A percentile compares a stretch with the other conserved stretches of the same genome.
These are phyloP conservation scores for Typha latifolia DNA, from an alignment of 176 grass and related monocot species.

Conservation along the genomic window DNA sequence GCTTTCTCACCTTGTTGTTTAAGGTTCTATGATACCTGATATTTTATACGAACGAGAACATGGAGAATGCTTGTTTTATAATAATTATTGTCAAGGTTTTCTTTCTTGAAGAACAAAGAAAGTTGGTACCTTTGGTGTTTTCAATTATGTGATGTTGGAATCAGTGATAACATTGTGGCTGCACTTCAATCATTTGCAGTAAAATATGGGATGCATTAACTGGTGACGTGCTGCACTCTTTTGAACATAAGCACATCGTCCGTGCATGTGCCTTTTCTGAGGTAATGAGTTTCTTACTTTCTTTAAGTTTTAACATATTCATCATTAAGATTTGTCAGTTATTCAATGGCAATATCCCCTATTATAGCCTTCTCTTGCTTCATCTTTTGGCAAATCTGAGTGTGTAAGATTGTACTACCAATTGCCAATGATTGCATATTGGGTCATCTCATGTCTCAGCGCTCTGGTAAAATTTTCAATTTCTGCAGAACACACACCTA, in stretches of 20 bases:
- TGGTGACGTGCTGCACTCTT: constrained; percentile 81
- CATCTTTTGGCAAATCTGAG: not conserved
- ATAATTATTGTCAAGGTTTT: not conserved
- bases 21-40: no score
- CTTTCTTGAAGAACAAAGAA: not conserved
- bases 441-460: no score
- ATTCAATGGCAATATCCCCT: no score
- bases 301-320: not conserved
- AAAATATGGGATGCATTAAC: constrained; percentile 97
- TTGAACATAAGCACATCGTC: constrained; percentile 98
- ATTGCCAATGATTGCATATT: no score
- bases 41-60: no score
- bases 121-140: not conserved
- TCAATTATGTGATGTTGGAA: not conserved
- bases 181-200: constrained; percentile 30
- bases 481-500: constrained; percentile 71
- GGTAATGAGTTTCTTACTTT: constrained; percentile 20
- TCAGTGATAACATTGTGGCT: not conserved
- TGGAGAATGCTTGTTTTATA: no score
- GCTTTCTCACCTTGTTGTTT: no score
- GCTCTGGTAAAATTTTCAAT: not conserved
- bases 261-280: constrained; percentile 95
- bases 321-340: no score
- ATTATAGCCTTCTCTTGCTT: not conserved
- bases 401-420: not conserved